phyloP scores from a whole-genome alignment of 2,329 filamentous ascomycete genomes.

The Apiospora pterosperma region DNA sequence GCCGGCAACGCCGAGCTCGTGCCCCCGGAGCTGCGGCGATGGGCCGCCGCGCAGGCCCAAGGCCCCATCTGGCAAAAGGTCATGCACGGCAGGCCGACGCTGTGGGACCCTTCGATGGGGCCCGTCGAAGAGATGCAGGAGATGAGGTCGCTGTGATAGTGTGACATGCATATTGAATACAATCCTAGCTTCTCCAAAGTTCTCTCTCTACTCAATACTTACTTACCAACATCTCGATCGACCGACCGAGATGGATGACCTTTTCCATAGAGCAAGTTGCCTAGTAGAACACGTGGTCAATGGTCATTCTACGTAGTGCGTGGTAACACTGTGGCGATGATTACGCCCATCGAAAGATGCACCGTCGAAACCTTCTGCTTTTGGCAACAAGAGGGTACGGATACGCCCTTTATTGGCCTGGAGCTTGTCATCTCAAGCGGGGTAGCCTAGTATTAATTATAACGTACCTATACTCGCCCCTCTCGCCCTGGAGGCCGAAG shows the following conservation, averaged over 20 bases:
- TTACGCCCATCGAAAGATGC: neutral
- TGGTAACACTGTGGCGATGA: too few relatives aligned
- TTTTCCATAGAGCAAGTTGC: too few relatives aligned
- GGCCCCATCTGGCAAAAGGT: constrained; percentile 10
- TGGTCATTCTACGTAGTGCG: too few relatives aligned
- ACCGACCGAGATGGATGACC: too few relatives aligned
- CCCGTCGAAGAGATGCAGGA: constrained; percentile 10
- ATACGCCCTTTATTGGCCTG: neutral
- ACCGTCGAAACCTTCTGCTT: neutral
- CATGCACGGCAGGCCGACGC: constrained; percentile 13
- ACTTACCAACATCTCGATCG: too few relatives aligned
- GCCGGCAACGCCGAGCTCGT: constrained; percentile 12
- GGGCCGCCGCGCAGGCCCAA: constrained; percentile 4
- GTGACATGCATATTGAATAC: too few relatives aligned
- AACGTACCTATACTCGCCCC: too few relatives aligned
- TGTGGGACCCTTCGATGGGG: constrained; percentile 11
- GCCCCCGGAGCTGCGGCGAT: constrained; percentile 10
- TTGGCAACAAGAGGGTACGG: neutral
- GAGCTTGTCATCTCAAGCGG: neutral
- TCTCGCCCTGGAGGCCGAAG: too few relatives aligned
- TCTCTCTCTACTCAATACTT: too few relatives aligned
- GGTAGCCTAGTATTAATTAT: too few relatives aligned
- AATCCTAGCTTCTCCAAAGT: too few relatives aligned
- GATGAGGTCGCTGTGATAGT: constrained; percentile 8
- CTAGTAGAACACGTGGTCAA: too few relatives aligned